phyloP scores from a whole-genome alignment of 2,329 filamentous ascomycete genomes.

The Epicoccum sorghinum region DNA sequence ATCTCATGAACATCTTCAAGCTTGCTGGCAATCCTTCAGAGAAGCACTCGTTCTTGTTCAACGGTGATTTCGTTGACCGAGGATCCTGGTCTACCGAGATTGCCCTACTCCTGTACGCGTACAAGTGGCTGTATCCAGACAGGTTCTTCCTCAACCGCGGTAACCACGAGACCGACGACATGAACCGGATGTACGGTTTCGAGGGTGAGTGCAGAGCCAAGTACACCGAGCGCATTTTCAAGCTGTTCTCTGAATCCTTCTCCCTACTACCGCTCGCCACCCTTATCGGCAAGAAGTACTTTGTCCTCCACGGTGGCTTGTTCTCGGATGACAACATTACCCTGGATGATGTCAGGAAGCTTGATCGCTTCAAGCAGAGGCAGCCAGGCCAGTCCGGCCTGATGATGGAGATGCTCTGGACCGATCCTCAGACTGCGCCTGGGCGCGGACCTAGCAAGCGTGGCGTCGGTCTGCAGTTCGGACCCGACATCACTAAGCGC shows the following conservation, averaged over 20 bases:
- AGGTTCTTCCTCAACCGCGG: conserved; percentile 95
- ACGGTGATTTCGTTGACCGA: conserved; percentile 97
- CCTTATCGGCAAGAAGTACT: conserved; percentile 85
- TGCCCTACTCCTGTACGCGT: conserved; percentile 88
- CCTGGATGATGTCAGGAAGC: conserved; percentile 89
- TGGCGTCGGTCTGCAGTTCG: conserved; percentile 95
- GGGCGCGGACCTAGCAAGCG: conserved; percentile 95
- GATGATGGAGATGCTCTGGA: conserved; percentile 99
- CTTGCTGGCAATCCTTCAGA: conserved; percentile 85
- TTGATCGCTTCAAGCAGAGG: conserved; percentile 87
- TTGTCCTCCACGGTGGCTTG: conserved; percentile 91
- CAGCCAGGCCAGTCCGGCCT: conserved; percentile 92
- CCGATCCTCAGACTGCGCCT: conserved; percentile 84
- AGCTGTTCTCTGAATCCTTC: conserved; percentile 97
- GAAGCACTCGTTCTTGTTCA: conserved; percentile 94
- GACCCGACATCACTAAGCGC: conserved; percentile 91
- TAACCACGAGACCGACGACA: conserved; percentile 98
- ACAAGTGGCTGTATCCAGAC: conserved; percentile 91
- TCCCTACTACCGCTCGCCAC: conserved; percentile 92
- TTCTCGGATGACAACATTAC: conserved; percentile 95
- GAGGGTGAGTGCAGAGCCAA: conserved; percentile 98
- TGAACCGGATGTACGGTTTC: conserved; percentile 98
- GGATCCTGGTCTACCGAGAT: conserved; percentile 99
- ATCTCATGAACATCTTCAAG: conserved; percentile 94
- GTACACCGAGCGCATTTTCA: conserved; percentile 95